Evolutionary conservation across 306 rosid genomes (phyloP), one percentile per base, ranked within the genome.

Genomic region (Sindora glabra): DNA sequence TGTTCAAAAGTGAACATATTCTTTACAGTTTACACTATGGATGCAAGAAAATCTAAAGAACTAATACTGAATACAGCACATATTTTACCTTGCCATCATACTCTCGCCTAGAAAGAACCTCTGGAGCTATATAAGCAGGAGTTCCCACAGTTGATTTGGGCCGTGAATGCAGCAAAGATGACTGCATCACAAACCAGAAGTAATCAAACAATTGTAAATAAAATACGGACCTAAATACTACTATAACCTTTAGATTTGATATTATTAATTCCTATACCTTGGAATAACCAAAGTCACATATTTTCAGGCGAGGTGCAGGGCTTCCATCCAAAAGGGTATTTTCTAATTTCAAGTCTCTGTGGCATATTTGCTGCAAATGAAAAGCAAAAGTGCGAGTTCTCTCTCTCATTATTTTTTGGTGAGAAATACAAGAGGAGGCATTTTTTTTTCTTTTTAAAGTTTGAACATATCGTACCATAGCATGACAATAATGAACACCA

Each of bases 101-200:
- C 60, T 81, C 84, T 19, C 77, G 45, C 67, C 84, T 71, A 26
- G 89, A 83, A 49, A 79, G 86, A 62, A 83, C 89, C 65, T 83
- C 89, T 0, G 89, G 86, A 19, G 89, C 89, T 52, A 83, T 83
- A 48, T 83, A 83, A 18, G 86, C 90, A 0, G 90, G 86, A 48
- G 84, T 82, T 62, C 88, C 88, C 65, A 82, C 88, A 13, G 88
- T 82, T 58, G 88, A 82, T 58, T 78, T 78, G 59, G 88, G 88
- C n/a, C 80, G 75, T 13, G 88, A 78, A 38, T 82, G 88, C 69
- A 82, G 80, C 71, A 82, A 49, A 65, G 84, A 82, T 47, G 87
- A 82, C 87, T 82, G 42, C 69, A 74, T 44, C 55, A 52, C 21
- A 52, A 57, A 51, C 15, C 48, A 49, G n/a, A 61, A 58, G 42